Evolutionary conservation across 768 basidiomycete species (phyloP), one percentile per base, ranked within the genome.

Genomic region (Leccinum rimulosum): DNA sequence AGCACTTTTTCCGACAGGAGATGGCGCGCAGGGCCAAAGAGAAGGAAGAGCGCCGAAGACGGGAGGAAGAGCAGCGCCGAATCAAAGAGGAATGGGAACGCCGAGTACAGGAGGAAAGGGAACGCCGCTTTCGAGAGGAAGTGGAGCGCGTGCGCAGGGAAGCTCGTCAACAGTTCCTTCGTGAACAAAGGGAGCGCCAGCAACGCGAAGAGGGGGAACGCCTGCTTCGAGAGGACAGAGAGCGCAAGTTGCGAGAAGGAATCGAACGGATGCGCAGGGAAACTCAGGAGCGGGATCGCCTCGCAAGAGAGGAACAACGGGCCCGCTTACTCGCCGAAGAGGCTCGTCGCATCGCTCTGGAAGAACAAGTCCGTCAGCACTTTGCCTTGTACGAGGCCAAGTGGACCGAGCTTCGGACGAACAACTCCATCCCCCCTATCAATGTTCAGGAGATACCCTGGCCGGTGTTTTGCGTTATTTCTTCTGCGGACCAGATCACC

Each of bases 391-490:
- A 77, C 57, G 71, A 75, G n/a, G 64, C 22, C 47, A 77, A 75
- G 56, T 80, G 79, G 79, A 62, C 66, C 28, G 68, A 68, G 15
- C 72, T 79, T 55, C 74, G 70, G 57, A 59, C 58, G 6, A 64
- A 27, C 35, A 54, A 58, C 14, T n/a, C 52, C 1, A 30, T 68
- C 0, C 58, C 76, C 6, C 59, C 52, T 1, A 60, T 73, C 56
- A 19, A 64, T 10, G 73, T 76, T 58, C 50, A 49, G 25, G 68
- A 77, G 52, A 60, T 83, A 53, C 81, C 82, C 10, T 82, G 82
- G 82, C 80, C 82, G 0, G 55, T 75, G 33, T 66, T 81, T 17
- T 50, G 68, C 48, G 43, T 54, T 22, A 19, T 66, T 17, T 51
- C 47, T 3, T 59, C 64, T 25, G 62, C 58, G 10, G 67, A 65